phyloP scores from a whole-genome alignment of 2,329 filamentous ascomycete genomes.

The Penicillium sp. region DNA sequence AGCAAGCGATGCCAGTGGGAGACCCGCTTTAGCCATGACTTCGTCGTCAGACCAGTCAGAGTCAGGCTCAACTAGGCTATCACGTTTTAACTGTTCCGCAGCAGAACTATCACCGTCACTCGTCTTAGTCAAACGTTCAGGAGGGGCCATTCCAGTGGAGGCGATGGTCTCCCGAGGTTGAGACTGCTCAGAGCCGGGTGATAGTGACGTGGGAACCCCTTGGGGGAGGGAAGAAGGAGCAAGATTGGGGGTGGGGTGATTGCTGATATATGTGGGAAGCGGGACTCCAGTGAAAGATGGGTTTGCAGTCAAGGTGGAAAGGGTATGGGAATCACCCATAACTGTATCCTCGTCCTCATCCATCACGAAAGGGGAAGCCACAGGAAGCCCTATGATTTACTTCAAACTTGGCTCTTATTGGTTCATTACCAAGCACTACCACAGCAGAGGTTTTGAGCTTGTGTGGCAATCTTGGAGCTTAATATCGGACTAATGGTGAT shows the following conservation, averaged over 20 bases:
- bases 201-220: conserved; percentile 8
- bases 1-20: conserved; percentile 55
- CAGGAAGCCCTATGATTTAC: conserved; percentile 1
- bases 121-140: conserved; percentile 27
- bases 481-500: neutral
- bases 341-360: conserved; percentile 43
- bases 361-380: conserved; percentile 20
- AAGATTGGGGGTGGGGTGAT: conserved; percentile 22
- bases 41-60: conserved; percentile 46
- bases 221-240: conserved; percentile 22
- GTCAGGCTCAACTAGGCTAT: conserved; percentile 40
- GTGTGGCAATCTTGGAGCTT: neutral
- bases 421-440: conserved; percentile 16
- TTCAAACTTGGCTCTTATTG: conserved; percentile 6
- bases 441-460: neutral
- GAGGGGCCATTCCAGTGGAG: conserved; percentile 15
- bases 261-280: conserved; percentile 21
- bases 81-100: conserved; percentile 25
- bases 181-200: conserved; percentile 14
- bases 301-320: conserved; percentile 18
- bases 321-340: conserved; percentile 35
- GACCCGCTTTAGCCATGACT: conserved; percentile 39
- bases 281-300: conserved; percentile 17
- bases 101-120: conserved; percentile 28
- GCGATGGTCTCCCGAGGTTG: conserved; percentile 6